A percentile compares a stretch with the other conserved stretches of the same genome.
These are phyloP conservation scores for Pueraria montana DNA, from an alignment of 306 rosid genomes.

Conservation along the genomic window DNA sequence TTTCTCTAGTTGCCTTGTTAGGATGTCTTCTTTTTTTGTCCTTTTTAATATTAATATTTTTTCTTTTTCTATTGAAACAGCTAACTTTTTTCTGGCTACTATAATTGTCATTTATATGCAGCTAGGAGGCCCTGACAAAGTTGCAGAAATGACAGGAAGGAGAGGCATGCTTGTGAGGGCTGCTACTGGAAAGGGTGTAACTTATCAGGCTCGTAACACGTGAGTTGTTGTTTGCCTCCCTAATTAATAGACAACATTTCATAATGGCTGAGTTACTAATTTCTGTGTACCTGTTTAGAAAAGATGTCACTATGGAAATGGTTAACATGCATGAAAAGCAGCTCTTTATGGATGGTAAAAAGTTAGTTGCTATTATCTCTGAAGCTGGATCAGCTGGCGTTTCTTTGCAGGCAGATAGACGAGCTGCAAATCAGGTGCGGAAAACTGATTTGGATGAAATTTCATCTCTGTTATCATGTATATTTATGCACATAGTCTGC, in stretches of 20 bases:
- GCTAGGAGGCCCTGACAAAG: slow-evolving; percentile 99
- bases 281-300: slow-evolving; percentile 62
- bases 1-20: slow-evolving; percentile 23
- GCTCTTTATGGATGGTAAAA: slow-evolving; percentile 97
- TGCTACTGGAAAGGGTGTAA: slow-evolving; percentile 92
- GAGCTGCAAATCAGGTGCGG: slow-evolving; percentile 87
- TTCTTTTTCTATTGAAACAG: background rate
- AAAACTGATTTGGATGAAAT: slow-evolving; percentile 37
- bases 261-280: slow-evolving; percentile 35
- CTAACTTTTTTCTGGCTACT: slow-evolving; percentile 31
- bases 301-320: slow-evolving; percentile 98
- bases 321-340: slow-evolving; percentile 99
- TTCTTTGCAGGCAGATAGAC: slow-evolving; percentile 97
- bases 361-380: slow-evolving; percentile 92
- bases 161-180: slow-evolving; percentile 99
- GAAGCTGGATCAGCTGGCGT: slow-evolving; percentile 99
- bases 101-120: slow-evolving; percentile 50
- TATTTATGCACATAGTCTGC: slow-evolving; percentile 26
- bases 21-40: background rate
- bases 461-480: background rate
- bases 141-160: slow-evolving; percentile 98
- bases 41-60: background rate
- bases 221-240: slow-evolving; percentile 60
- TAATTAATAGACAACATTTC: slow-evolving; percentile 7
- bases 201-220: slow-evolving; percentile 98